Evolutionary conservation across 1,284 basidiomycete genomes (phyloP).

Genomic region (Anthracocystis panici-leucophaei): DNA sequence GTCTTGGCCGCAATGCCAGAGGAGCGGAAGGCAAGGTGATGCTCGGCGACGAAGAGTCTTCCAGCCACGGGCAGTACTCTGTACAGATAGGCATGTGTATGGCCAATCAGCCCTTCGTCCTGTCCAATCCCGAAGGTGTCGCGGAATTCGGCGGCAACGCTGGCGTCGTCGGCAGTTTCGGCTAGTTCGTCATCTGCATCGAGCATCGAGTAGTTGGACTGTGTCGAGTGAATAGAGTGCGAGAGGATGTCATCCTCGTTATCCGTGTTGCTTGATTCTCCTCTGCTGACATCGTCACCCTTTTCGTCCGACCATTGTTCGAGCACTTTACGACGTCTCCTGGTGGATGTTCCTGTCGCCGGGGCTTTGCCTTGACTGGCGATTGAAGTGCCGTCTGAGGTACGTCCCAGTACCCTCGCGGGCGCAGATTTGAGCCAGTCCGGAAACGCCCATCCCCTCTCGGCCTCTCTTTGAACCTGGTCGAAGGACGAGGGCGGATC

Average conservation of each 20-base stretch:
- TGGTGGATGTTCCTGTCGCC: neutral
- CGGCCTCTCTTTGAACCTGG: slow-evolving; percentile 45
- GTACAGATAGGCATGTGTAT: slow-evolving; percentile 55
- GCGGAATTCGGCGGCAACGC: slow-evolving; percentile 36
- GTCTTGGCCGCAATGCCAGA: slow-evolving; percentile 57
- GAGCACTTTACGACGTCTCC: slow-evolving; percentile 38
- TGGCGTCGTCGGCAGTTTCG: slow-evolving; percentile 13
- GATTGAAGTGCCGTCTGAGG: slow-evolving; percentile 1
- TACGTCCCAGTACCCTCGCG: slow-evolving; percentile 31
- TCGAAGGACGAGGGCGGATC: slow-evolving; percentile 40
- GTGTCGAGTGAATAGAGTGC: slow-evolving; percentile 32
- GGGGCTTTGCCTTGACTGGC: slow-evolving; percentile 1
- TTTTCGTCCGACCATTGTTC: slow-evolving; percentile 42
- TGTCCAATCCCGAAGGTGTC: slow-evolving; percentile 48
- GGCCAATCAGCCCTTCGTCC: slow-evolving; percentile 47
- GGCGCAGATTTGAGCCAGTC: slow-evolving; percentile 49
- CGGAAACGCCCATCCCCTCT: slow-evolving; percentile 49
- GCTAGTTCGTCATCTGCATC: slow-evolving; percentile 30
- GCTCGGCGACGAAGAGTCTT: slow-evolving; percentile 55
- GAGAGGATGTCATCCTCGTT: slow-evolving; percentile 39
- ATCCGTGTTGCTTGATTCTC: slow-evolving; percentile 28
- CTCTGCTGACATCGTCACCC: slow-evolving; percentile 21
- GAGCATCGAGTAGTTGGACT: slow-evolving; percentile 45
- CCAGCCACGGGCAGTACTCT: slow-evolving; percentile 60
- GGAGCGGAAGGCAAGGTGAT: slow-evolving; percentile 63